Percentiles rank a stretch among this genome's conserved stretches.
phyloP scores from a whole-genome alignment of 169 alveolate species.

The Eimeria necatrix region DNA sequence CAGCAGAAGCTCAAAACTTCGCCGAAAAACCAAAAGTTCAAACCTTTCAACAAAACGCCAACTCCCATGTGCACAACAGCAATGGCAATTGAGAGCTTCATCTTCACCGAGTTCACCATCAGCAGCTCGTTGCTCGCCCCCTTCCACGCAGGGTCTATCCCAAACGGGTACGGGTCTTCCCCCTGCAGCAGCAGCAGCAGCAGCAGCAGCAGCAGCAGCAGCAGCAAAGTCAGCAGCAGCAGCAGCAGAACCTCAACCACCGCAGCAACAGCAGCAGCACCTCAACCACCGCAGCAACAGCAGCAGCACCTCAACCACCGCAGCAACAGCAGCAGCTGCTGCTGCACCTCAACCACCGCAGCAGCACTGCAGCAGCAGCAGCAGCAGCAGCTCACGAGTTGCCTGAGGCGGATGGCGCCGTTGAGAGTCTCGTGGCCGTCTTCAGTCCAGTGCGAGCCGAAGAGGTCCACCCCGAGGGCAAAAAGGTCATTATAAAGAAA shows the following conservation, averaged over 20 bases:
- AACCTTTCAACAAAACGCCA: conserved; percentile 94
- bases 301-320: too few species aligned
- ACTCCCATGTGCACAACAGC: conserved; percentile 90
- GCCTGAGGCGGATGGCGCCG: conserved; percentile 16
- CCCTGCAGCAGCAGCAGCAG: neutral
- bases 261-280: neutral
- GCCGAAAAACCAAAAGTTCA: conserved; percentile 94
- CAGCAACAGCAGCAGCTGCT: neutral
- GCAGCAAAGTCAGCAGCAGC: neutral
- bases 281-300: too few species aligned
- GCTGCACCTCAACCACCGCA: neutral
- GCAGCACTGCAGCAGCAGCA: neutral
- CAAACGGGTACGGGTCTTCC: conserved; percentile 96
- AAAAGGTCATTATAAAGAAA: conserved; percentile 98
- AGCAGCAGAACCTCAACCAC: neutral
- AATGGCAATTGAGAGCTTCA: conserved; percentile 98
- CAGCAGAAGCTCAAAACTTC: conserved; percentile 95
- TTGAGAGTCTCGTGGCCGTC: neutral
- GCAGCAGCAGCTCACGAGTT: conserved; percentile 6
- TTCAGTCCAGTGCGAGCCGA: conserved; percentile 89
- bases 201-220: neutral
- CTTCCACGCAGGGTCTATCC: conserved; percentile 99
- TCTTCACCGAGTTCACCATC: conserved; percentile 97
- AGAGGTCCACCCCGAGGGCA: conserved; percentile 96
- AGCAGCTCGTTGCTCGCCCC: conserved; percentile 97